A percentile compares a stretch with the other conserved stretches of the same genome.
Conservation (phyloP, 1,284 basidiomycete genomes). For the Apiotrichum siamense region DNA sequence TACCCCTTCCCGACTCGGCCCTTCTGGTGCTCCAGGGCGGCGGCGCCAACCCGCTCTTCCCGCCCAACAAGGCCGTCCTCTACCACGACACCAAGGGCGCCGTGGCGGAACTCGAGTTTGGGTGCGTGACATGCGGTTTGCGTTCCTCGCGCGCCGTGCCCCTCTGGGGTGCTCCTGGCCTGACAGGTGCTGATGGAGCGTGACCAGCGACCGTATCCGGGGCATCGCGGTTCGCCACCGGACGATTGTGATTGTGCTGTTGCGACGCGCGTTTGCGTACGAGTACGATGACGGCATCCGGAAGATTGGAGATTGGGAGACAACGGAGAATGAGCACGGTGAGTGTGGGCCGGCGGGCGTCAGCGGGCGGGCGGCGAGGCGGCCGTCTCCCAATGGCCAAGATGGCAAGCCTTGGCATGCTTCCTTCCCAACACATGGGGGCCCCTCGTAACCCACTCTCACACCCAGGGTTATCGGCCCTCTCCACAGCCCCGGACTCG, state of each 20-base stretch:
- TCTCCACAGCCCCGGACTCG: slow-evolving; percentile 69
- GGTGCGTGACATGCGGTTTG: slow-evolving; percentile 29
- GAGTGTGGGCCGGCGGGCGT: slow-evolving; percentile 25
- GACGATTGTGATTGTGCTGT: slow-evolving; percentile 75
- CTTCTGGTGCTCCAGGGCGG: slow-evolving; percentile 85
- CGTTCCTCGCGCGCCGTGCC: not conserved
- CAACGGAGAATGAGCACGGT: slow-evolving; percentile 81
- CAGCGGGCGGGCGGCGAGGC: too few species aligned
- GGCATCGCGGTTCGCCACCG: slow-evolving; percentile 72
- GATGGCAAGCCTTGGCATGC: too few species aligned
- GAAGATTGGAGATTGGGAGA: slow-evolving; percentile 78
- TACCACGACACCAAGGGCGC: slow-evolving; percentile 78
- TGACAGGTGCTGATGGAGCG: slow-evolving; percentile 1
- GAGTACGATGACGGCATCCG: slow-evolving; percentile 57
- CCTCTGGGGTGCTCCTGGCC: too few species aligned
- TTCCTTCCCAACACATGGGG: too few species aligned
- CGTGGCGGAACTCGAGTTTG: slow-evolving; percentile 83
- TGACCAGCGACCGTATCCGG: slow-evolving; percentile 72
- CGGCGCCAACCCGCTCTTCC: slow-evolving; percentile 80
- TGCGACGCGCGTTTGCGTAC: slow-evolving; percentile 72
- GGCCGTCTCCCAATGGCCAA: too few species aligned
- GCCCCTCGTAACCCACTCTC: not conserved
- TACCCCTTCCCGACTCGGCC: slow-evolving; percentile 76
- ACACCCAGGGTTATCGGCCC: slow-evolving; percentile 67
- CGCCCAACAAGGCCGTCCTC: slow-evolving; percentile 87